These are phyloP conservation scores for Plasmodium vivax DNA, from an alignment of 169 alveolate genomes.

Conservation along the genomic window DNA sequence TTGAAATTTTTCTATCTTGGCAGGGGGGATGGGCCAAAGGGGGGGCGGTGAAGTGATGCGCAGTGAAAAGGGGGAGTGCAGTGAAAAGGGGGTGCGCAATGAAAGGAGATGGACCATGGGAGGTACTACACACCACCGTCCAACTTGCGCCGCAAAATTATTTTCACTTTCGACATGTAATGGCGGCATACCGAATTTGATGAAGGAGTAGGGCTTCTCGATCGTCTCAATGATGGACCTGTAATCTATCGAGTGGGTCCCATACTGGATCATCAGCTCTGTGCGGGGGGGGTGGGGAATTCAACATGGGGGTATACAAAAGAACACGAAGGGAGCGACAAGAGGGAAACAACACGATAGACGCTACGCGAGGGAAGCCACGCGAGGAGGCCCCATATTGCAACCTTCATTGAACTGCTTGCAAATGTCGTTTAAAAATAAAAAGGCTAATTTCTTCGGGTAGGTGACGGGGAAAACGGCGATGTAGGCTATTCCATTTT, in stretches of 20 bases:
- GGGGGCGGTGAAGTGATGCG: neutral
- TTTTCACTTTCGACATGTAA: neutral
- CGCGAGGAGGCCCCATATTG: neutral
- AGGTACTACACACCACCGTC: neutral
- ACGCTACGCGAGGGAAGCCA: neutral
- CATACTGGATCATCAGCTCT: constrained; percentile 78
- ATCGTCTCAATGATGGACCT: constrained; percentile 76
- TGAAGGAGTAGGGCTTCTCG: constrained; percentile 84
- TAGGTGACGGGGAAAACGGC: constrained; percentile 76
- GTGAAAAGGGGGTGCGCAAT: neutral
- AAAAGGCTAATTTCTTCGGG: constrained; percentile 83
- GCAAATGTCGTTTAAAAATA: constrained; percentile 82
- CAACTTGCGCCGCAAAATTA: neutral
- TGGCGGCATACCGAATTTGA: constrained; percentile 78
- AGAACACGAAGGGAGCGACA: neutral
- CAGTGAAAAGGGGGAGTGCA: too few species aligned
- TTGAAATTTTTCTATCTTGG: constrained; percentile 83
- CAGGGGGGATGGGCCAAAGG: neutral
- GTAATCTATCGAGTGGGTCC: constrained; percentile 74
- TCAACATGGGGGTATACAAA: neutral
- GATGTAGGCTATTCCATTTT: constrained; percentile 84
- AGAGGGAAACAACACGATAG: neutral
- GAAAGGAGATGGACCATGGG: neutral
- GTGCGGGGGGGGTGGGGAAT: neutral
- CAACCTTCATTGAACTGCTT: constrained; percentile 79